phyloP scores from a whole-genome alignment of 768 basidiomycete genomes.

The Pleurotus djamor region DNA sequence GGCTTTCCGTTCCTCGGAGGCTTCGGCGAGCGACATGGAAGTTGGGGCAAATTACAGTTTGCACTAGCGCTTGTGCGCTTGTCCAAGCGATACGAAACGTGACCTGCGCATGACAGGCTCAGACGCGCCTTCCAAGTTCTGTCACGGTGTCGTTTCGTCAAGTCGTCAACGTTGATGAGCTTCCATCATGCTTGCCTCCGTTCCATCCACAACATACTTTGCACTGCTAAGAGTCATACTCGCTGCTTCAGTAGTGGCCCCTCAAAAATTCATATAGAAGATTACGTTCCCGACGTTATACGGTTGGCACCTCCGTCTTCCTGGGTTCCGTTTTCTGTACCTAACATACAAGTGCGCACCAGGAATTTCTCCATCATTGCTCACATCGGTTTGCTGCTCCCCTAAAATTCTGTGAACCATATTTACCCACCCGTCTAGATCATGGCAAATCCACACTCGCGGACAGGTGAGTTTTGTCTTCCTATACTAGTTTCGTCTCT shows the following conservation, averaged over 20 bases:
- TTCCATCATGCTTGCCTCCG: constrained; percentile 24
- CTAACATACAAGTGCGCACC: neutral
- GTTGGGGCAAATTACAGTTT: constrained; percentile 5
- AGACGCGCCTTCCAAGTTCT: neutral
- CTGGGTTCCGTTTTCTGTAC: neutral
- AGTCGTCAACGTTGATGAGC: constrained; percentile 14
- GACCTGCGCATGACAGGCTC: too few relatives aligned
- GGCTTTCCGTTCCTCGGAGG: constrained; percentile 78
- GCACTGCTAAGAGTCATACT: constrained; percentile 15
- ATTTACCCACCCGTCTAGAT: constrained; percentile 39
- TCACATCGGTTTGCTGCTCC: constrained; percentile 68
- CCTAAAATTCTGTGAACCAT: neutral
- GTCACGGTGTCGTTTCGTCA: too few relatives aligned
- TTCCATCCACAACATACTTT: constrained; percentile 17
- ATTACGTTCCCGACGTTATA: constrained; percentile 66
- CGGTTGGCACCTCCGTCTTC: constrained; percentile 38
- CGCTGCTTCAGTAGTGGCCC: constrained; percentile 26
- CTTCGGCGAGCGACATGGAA: constrained; percentile 65
- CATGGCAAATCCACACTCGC: constrained; percentile 96
- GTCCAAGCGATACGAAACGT: too few relatives aligned
- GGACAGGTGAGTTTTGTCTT: constrained; percentile 56
- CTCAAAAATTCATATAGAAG: constrained; percentile 48
- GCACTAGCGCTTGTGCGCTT: too few relatives aligned
- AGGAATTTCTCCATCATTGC: constrained; percentile 97
- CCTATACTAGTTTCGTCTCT: constrained; percentile 4